Evolutionary conservation across 495 filamentous ascomycete species (phyloP).

Genomic region (Hyphodiscus hymeniophilus): DNA sequence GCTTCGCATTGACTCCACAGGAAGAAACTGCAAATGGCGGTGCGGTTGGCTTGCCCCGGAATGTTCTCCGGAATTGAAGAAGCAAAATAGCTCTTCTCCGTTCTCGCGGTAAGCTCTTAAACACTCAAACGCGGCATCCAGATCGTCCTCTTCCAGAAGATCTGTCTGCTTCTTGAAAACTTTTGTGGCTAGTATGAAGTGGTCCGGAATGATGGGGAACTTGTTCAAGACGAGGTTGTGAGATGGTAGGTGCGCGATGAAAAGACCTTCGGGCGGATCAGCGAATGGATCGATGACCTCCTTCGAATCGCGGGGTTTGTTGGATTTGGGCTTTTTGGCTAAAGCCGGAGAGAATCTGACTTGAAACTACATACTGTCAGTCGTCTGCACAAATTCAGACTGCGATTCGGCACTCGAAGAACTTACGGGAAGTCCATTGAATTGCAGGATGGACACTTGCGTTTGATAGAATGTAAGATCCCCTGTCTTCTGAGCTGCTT

Average conservation of each 20-base stretch:
- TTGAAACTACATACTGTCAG: slow-evolving; percentile 48
- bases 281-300: slow-evolving; percentile 61
- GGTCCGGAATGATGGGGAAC: slow-evolving; percentile 68
- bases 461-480: slow-evolving; percentile 21
- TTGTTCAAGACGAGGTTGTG: slow-evolving; percentile 75
- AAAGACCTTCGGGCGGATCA: slow-evolving; percentile 51
- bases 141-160: slow-evolving; percentile 55
- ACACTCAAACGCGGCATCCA: slow-evolving; percentile 57
- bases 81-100: slow-evolving; percentile 53
- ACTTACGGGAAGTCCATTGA: slow-evolving; percentile 15
- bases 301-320: slow-evolving; percentile 28
- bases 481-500: slow-evolving; percentile 16
- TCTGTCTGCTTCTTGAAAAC: slow-evolving; percentile 60
- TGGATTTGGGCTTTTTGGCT: slow-evolving; percentile 56
- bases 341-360: slow-evolving; percentile 72
- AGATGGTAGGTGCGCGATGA: slow-evolving; percentile 48
- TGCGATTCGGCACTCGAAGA: not conserved
- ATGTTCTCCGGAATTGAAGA: slow-evolving; percentile 73
- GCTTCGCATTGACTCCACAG: slow-evolving; percentile 56
- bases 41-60: slow-evolving; percentile 79
- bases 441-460: slow-evolving; percentile 15
- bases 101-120: slow-evolving; percentile 47
- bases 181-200: slow-evolving; percentile 71
- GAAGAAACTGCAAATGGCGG: slow-evolving; percentile 71
- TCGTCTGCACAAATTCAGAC: not conserved